These are phyloP conservation scores for Colletotrichum caudatum DNA, from an alignment of 2,329 filamentous ascomycete species.

Conservation along the genomic window DNA sequence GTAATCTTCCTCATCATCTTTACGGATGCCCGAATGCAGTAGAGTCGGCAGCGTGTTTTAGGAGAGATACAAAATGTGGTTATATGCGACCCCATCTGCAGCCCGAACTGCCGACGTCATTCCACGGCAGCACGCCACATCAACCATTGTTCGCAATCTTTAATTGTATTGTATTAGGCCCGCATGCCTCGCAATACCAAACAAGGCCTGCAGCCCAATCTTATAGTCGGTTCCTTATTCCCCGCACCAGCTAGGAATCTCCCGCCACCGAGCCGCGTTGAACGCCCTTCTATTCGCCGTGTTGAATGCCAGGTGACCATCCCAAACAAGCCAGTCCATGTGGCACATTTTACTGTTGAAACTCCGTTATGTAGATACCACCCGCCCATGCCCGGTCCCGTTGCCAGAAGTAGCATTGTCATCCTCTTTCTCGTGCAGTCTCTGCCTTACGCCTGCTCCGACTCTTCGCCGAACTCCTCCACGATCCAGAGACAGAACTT, in stretches of 20 bases:
- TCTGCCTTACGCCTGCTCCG: constrained; percentile 49
- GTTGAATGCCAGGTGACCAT: constrained; percentile 12
- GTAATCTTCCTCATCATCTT: not conserved
- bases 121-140: not conserved
- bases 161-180: not conserved
- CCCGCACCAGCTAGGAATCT: not conserved
- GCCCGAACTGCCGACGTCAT: not conserved
- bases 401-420: not conserved
- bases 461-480: constrained; percentile 74
- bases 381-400: constrained; percentile 5
- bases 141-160: not conserved
- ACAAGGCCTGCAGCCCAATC: not conserved
- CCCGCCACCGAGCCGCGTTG: constrained; percentile 10
- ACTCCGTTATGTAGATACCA: constrained; percentile 19
- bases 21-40: constrained; percentile 18
- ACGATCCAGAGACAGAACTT: constrained; percentile 87
- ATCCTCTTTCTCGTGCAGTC: too few relatives aligned
- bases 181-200: not conserved
- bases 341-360: constrained; percentile 30
- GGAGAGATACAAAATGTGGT: not conserved
- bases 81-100: too few relatives aligned
- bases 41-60: not conserved
- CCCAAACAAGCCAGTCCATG: not conserved
- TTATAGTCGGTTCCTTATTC: not conserved
- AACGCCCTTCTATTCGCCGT: constrained; percentile 18